Conservation (phyloP, 192 early-diverging fungal genomes). For the Umbelopsis isabellina region DNA sequence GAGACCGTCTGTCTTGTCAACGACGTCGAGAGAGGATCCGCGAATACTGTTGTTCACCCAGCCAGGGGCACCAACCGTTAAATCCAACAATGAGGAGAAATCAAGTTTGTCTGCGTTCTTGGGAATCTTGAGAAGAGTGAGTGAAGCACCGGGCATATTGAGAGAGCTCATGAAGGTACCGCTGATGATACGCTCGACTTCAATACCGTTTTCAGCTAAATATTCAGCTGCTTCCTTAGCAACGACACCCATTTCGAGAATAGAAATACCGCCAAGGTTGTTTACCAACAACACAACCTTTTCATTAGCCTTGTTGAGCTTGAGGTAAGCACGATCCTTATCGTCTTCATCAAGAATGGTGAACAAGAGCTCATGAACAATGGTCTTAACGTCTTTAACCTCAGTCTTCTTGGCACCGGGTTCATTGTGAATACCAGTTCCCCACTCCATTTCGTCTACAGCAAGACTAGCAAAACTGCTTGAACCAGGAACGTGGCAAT, state of each 20-base stretch:
- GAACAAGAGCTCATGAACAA: conserved; percentile 59
- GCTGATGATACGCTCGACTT: conserved; percentile 59
- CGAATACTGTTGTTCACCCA: conserved; percentile 60
- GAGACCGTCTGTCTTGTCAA: conserved; percentile 28
- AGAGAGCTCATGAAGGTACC: conserved; percentile 82
- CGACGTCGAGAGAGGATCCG: conserved; percentile 44
- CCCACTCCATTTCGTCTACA: conserved; percentile 65
- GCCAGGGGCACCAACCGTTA: conserved; percentile 58
- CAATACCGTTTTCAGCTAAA: conserved; percentile 32
- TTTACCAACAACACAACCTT: conserved; percentile 76
- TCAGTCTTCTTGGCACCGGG: conserved; percentile 65
- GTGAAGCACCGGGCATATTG: conserved; percentile 79
- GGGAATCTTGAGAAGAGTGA: conserved; percentile 69
- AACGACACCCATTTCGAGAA: conserved; percentile 71
- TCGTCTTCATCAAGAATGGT: conserved; percentile 53
- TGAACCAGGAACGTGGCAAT: conserved; percentile 74
- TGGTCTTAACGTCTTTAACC: conserved; percentile 49
- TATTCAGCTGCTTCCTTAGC: conserved; percentile 70
- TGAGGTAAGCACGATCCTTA: conserved; percentile 40
- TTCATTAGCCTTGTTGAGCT: conserved; percentile 23
- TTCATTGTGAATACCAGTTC: conserved; percentile 89
- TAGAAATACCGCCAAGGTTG: conserved; percentile 79
- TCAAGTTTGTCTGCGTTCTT: conserved; percentile 38
- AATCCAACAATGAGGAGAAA: conserved; percentile 58
- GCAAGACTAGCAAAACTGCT: conserved; percentile 55